Evolutionary conservation across 306 rosid genomes (phyloP), one percentile per base, ranked within the genome.

Genomic region (Gillenia trifoliata): DNA sequence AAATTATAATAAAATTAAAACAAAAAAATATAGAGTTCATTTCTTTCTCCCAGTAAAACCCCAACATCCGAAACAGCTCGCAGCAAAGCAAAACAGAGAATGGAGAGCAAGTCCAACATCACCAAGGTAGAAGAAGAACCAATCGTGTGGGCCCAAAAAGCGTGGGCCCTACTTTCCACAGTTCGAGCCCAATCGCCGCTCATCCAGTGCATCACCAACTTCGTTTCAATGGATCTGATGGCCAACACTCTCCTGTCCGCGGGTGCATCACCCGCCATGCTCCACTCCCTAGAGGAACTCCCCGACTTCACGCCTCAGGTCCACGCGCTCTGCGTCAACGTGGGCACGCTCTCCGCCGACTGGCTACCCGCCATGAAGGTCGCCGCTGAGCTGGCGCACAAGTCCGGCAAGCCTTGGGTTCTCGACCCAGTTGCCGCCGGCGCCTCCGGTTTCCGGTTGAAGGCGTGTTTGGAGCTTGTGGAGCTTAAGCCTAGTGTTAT

Each of bases 221-320:
- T 87, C 68, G 97, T 89, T 11, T 93, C 97, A 41, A 93, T 93
- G 96, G 98, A 93, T 80, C 69, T 93, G 30, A 85, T 88, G 88
- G 98, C 97, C 77, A 93, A 93, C 78, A 85, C 90, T 3, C 98
- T 91, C 64, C 75, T 89, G 22, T 81, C 98, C 54, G 86, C 93
- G 0, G 96, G 97, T 0, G 97, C 97, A 1, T 93, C 98, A 4
- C 96, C 97, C 30, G 94, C 97, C 57, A 94, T 90, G 98, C 83
- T 93, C 60, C 97, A 91, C 77, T 63, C 83, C 15, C n/a, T 84
- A 0, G 84, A 88, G 52, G 98, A 91, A 75, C 72, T 91, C 45
- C 86, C 88, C 0, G 89, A 94, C 15, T 94, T 94, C 86, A 89
- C 97, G 2, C 97, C 95, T 3, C 84, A 77, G 23, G 80, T 66